Evolutionary conservation across 2,329 filamentous ascomycete species (phyloP), one percentile per base, ranked within the genome.

Genomic region (Emmonsia crescens): DNA sequence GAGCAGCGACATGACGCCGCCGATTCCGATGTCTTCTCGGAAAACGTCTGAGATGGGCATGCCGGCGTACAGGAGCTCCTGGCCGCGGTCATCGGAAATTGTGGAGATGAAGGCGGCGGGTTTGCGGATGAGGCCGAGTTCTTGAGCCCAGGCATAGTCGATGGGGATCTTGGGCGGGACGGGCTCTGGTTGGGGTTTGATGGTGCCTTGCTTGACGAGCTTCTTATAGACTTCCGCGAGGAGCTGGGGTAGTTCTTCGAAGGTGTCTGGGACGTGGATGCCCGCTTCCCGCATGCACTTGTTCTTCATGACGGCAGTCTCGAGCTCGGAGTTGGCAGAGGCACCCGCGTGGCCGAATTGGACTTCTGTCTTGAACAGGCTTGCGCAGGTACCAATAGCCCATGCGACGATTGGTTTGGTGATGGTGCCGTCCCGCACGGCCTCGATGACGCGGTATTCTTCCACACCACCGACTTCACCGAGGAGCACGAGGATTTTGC

Each of bases 31-130:
- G 71, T 97, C 92, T 83, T 99, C 94, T 78, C 81, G 89, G 88
- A 99, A 99, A 67, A 99, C 94, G 76, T 99, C 94, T n/a, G 94
- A 97, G 74, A 99, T 99, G 74, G 94, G 94, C 90, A 99, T 96
- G 74, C 94, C 94, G 68, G 94, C 94, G 78, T 99, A 99, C 69
- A 99, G 85, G 65, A 99, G 89, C 81, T 99, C 94, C 79, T 99
- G 94, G 68, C 94, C 94, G 91, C 94, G 94, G 82, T 99, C 94
- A 76, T 99, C 94, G 71, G 94, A 96, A 75, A 99, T 99, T 77
- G 94, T 99, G 71, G 94, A 99, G 79, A 99, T 99, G 84, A 99
- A 99, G 70, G 94, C 94, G 77, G 94, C 94, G 68, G 94, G 94
- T 85, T 99, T 99, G 83, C 94, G 93, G 83, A 99, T 94, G 71